These are phyloP conservation scores for Debaryomyces sp. DNA, from an alignment of 1,139 yeast genomes.

Conservation along the genomic window DNA sequence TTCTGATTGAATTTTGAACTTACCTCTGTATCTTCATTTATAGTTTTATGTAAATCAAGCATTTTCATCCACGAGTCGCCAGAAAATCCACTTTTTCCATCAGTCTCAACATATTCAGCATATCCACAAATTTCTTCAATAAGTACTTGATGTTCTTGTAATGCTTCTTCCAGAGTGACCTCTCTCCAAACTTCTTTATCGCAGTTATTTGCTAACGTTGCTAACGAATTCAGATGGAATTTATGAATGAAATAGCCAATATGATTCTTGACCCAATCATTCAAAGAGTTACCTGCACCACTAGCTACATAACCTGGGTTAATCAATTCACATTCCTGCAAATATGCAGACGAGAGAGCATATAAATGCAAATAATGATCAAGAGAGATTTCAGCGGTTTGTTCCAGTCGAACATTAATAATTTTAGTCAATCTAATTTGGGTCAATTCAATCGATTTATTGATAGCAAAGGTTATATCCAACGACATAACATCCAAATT, in stretches of 20 bases:
- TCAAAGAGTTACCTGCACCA: slow-evolving; percentile 51
- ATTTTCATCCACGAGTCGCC: slow-evolving; percentile 51
- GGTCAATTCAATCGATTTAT: slow-evolving; percentile 68
- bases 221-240: slow-evolving; percentile 56
- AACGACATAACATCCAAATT: slow-evolving; percentile 57
- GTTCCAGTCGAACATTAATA: slow-evolving; percentile 74
- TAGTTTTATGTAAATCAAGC: slow-evolving; percentile 30
- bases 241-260: slow-evolving; percentile 60
- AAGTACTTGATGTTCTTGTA: slow-evolving; percentile 49
- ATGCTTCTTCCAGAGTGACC: slow-evolving; percentile 28
- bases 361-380: slow-evolving; percentile 66
- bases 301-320: slow-evolving; percentile 71
- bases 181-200: slow-evolving; percentile 86
- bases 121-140: slow-evolving; percentile 60
- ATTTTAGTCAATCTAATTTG: slow-evolving; percentile 81
- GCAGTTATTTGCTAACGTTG: slow-evolving; percentile 47
- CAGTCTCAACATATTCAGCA: slow-evolving; percentile 44
- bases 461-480: slow-evolving; percentile 64
- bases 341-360: slow-evolving; percentile 66
- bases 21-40: slow-evolving; percentile 12
- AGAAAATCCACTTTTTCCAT: slow-evolving; percentile 27
- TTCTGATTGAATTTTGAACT: neutral
- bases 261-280: slow-evolving; percentile 70
- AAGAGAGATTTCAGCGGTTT: slow-evolving; percentile 58
- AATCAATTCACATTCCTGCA: slow-evolving; percentile 82